Base-by-base conservation (phyloP, 495 filamentous ascomycete genomes). In the Jackrogersella multiformis region DNA sequence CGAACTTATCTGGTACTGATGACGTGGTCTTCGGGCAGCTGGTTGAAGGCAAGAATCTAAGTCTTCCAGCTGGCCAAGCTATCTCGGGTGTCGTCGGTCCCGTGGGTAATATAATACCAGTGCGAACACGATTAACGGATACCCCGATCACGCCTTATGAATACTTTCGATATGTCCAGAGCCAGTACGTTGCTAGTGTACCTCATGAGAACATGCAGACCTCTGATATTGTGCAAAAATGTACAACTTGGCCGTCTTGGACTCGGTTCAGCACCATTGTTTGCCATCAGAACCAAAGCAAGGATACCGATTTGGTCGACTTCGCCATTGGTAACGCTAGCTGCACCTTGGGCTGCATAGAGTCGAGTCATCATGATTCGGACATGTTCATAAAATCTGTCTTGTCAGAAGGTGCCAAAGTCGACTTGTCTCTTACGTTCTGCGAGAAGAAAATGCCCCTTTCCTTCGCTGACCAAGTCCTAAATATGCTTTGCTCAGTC, bases 21-120 rank as follows among this genome's bases (percentile, higher is more conserved):
- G 81, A 83, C 6, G 77, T 84, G 13, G 77, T 82, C 12, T 84
- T 84, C 52, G 81, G 81, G n/a, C 77, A 82, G 56, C 57, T 82
- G 10, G 71, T 84, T 21, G 80, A 74, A 21, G 65, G 71, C 24
- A 73, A 61, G 38, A 62, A 70, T 41, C 57, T 80, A 5, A 72
- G 69, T 12, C 74, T 82, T 0, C 69, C 67, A 2, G 68, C 69
- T 26, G 73, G 76, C 4, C 73, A 79, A 16, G 66, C 70, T 2
- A 73, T 79, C 12, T 74, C 74, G 0, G 78, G 76, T n/a, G 72
- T 82, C 24, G 75, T 83, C 56, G 81, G 81, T 0, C 80, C 81
- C 4, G 76, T 76, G 24, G 64, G 78, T 38, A 83, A 82, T 30
- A 67, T 74, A 1, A 75, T 79, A 24, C 81, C 81, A 4, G 77